Percentiles rank a stretch among this genome's conserved stretches.
phyloP scores from a whole-genome alignment of 1,139 yeast species.

The Hyphopichia pseudoburtonii region DNA sequence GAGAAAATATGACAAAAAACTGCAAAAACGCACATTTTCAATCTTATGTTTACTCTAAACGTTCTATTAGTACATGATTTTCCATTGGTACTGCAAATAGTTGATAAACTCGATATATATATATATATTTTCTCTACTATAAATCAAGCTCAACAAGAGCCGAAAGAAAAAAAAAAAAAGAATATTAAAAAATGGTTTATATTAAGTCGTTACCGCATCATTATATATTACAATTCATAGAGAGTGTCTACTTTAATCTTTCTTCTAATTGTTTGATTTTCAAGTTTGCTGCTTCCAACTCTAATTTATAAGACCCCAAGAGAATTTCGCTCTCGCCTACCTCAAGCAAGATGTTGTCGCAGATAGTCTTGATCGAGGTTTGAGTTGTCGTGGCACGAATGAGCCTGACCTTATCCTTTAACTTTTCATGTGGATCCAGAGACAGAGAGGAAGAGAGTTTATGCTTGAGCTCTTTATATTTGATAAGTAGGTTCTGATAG shows the following conservation, averaged over 20 bases:
- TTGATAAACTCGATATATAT: too few species aligned
- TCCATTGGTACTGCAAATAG: too few species aligned
- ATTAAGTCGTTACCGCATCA: background rate
- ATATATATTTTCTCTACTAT: too few species aligned
- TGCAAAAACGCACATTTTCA: too few species aligned
- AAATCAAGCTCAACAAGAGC: too few species aligned
- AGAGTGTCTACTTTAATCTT: slow-evolving; percentile 2
- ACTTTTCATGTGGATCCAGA: slow-evolving; percentile 6
- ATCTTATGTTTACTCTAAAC: too few species aligned
- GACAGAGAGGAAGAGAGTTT: slow-evolving; percentile 6
- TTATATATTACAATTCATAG: background rate
- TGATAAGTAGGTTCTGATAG: slow-evolving; percentile 40
- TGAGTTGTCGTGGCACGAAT: slow-evolving; percentile 25
- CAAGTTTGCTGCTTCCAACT: slow-evolving; percentile 13
- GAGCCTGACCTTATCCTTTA: slow-evolving; percentile 22
- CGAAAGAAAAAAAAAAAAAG: too few species aligned
- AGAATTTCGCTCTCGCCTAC: slow-evolving; percentile 12
- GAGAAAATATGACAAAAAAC: too few species aligned
- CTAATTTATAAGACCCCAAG: slow-evolving; percentile 10
- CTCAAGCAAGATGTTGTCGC: slow-evolving; percentile 25
- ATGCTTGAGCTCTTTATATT: slow-evolving; percentile 39
- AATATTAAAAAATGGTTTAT: too few species aligned
- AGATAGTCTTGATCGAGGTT: slow-evolving; percentile 19
- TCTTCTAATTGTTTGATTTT: slow-evolving; percentile 14
- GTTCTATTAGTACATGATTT: too few species aligned